Percentiles rank a stretch among this genome's conserved stretches.
Conservation (phyloP, 148 eudicot genomes). For the Heliamphora exappendiculata region DNA sequence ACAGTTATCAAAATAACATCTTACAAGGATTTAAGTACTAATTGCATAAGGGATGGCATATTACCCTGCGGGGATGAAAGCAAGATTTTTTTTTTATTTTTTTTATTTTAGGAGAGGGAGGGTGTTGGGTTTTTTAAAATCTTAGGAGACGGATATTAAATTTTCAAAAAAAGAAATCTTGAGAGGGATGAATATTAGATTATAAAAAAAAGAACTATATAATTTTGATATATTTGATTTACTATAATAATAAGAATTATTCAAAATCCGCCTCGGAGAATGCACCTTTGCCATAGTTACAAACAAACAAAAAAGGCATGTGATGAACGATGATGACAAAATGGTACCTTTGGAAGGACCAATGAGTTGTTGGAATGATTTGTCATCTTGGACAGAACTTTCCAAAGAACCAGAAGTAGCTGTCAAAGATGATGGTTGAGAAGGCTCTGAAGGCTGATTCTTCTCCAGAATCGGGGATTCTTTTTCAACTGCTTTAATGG, state of each 20-base stretch:
- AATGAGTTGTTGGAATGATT: not conserved
- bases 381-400: not conserved
- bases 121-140: no score
- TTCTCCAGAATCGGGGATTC: slow-evolving; percentile 17
- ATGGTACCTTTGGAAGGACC: not conserved
- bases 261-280: not conserved
- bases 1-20: not conserved
- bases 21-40: not conserved
- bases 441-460: slow-evolving; percentile 14
- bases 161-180: no score
- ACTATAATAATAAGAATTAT: no score
- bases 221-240: no score
- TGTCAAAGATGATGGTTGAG: slow-evolving; percentile 19
- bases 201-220: no score
- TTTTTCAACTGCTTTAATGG: not conserved
- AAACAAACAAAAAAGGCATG: not conserved
- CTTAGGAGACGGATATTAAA: no score
- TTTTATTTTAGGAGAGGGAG: no score
- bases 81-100: no score
- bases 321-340: not conserved
- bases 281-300: not conserved
- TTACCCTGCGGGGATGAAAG: no score
- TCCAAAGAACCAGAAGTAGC: not conserved
- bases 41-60: no score
- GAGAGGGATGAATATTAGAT: no score